These are phyloP conservation scores for Fusarium sp. DNA, from an alignment of 2,329 filamentous ascomycete genomes.

Conservation along the genomic window DNA sequence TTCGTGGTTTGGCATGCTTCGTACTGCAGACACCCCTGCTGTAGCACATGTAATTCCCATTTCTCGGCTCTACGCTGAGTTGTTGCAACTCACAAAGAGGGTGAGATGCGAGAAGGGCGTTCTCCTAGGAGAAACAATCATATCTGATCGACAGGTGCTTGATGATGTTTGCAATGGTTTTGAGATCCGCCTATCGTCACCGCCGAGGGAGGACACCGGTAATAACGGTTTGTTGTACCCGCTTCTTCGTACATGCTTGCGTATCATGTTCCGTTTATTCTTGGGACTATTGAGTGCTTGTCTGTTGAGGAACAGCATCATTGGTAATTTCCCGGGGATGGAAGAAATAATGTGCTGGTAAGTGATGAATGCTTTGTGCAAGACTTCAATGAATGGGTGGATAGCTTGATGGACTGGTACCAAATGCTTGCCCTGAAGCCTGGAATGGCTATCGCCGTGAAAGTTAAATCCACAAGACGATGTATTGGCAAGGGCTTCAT, in stretches of 20 bases:
- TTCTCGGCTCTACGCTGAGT: constrained; percentile 17
- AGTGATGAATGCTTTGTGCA: constrained; percentile 9
- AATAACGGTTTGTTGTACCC: constrained; percentile 9
- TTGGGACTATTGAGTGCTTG: background rate
- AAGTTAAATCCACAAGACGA: constrained; percentile 34
- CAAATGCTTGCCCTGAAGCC: constrained; percentile 8
- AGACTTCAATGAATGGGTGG: constrained; percentile 8
- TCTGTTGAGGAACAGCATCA: background rate
- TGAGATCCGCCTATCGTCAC: constrained; percentile 12
- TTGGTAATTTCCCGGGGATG: background rate
- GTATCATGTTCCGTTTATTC: background rate
- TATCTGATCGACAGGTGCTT: constrained; percentile 35
- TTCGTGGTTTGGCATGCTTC: constrained; percentile 40
- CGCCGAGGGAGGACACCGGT: constrained; percentile 7
- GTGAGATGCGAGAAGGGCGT: constrained; percentile 19
- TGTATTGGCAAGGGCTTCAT: constrained; percentile 32
- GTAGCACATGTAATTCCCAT: constrained; percentile 13
- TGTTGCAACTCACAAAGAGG: background rate
- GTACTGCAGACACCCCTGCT: constrained; percentile 31
- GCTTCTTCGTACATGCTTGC: constrained; percentile 22
- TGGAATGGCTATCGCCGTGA: constrained; percentile 4
- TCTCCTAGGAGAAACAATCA: constrained; percentile 35
- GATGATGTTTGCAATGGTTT: constrained; percentile 37
- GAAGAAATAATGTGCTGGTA: constrained; percentile 11
- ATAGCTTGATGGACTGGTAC: constrained; percentile 14